Evolutionary conservation across 176 grass and related monocot species (phyloP).

Genomic region (Carex parvula): DNA sequence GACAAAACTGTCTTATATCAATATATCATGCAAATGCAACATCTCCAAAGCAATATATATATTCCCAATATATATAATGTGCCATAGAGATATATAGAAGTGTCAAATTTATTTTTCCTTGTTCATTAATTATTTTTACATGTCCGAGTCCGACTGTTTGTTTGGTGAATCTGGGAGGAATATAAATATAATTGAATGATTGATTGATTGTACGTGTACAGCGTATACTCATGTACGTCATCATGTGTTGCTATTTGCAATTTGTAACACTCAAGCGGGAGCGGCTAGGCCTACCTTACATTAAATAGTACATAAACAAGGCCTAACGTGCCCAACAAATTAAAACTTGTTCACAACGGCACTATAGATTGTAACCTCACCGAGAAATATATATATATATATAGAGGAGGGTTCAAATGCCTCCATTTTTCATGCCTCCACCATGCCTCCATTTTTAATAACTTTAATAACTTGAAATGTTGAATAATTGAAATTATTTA

Average conservation of each 20-base stretch:
- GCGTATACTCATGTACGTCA: not conserved
- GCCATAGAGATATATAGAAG: not conserved
- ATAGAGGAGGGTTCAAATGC: too few relatives aligned
- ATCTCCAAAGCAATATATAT: too few relatives aligned
- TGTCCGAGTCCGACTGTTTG: not conserved
- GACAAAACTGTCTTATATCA: too few relatives aligned
- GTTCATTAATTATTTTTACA: not conserved
- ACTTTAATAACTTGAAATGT: too few relatives aligned
- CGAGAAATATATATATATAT: too few relatives aligned
- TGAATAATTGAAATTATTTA: too few relatives aligned
- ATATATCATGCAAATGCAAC: too few relatives aligned
- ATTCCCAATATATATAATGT: too few relatives aligned
- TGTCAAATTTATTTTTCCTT: not conserved
- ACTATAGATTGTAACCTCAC: too few relatives aligned
- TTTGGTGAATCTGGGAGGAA: not conserved
- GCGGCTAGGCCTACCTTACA: not conserved
- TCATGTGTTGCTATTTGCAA: not conserved
- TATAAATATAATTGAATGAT: not conserved
- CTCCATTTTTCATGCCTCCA: too few relatives aligned
- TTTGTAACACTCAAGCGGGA: constrained; percentile 17
- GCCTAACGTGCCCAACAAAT: not conserved
- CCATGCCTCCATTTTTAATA: too few relatives aligned
- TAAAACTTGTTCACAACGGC: not conserved
- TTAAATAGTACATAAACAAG: not conserved
- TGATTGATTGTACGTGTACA: constrained; percentile 10